Conservation (phyloP, 169 alveolate species). For the Eimeria necatrix region DNA sequence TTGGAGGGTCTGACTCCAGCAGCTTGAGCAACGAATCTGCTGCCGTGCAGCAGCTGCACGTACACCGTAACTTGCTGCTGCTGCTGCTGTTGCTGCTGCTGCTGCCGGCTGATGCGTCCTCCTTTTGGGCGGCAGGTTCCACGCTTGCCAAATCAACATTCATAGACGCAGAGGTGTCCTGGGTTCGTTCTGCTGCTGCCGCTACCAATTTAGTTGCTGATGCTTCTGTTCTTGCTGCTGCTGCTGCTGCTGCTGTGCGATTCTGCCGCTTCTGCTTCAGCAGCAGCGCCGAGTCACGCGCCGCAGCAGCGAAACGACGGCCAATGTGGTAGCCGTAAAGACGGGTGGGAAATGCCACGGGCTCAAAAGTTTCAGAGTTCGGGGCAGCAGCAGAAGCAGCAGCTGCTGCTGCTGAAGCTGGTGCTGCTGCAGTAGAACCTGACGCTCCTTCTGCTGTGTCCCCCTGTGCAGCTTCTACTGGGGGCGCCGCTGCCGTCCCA, state of each 20-base stretch:
- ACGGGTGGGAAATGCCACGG: slow-evolving; percentile 46
- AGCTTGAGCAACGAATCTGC: slow-evolving; percentile 46
- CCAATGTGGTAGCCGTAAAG: slow-evolving; percentile 65
- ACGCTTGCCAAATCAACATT: neutral
- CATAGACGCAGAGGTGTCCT: neutral
- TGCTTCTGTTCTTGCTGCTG: neutral
- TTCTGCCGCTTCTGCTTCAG: slow-evolving; percentile 12
- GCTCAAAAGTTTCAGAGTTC: slow-evolving; percentile 11
- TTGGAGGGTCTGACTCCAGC: slow-evolving; percentile 57
- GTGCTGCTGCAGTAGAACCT: neutral
- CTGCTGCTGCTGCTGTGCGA: neutral
- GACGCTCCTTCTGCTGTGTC: neutral
- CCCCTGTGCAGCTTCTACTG: neutral
- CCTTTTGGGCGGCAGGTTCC: neutral
- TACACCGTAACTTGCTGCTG: neutral
- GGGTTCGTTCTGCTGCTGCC: neutral
- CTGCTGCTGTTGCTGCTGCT: slow-evolving; percentile 31
- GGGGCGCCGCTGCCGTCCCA: neutral
- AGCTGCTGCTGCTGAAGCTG: neutral
- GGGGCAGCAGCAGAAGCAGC: slow-evolving; percentile 29
- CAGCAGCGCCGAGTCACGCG: slow-evolving; percentile 67
- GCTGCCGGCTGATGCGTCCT: neutral
- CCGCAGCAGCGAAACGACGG: slow-evolving; percentile 67
- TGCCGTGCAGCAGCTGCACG: slow-evolving; percentile 57
- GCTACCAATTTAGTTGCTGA: neutral